Base-by-base conservation (phyloP, 169 alveolate genomes). In the Eimeria necatrix region DNA sequence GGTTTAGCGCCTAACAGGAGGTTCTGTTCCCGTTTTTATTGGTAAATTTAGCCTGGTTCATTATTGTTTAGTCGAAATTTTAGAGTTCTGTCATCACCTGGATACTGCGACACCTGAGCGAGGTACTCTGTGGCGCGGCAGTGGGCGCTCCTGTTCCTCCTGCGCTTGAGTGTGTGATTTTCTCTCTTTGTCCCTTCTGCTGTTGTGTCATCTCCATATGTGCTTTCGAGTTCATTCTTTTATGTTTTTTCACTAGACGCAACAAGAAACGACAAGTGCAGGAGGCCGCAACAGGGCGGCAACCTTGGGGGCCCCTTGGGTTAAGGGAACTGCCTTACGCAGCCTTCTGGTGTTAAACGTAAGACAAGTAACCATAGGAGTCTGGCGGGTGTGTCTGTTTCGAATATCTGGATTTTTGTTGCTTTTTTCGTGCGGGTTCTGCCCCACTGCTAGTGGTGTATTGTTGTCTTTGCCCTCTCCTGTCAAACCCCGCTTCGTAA, bases 271-370 rank as follows among this genome's bases (percentile, higher is more conserved):
- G 89, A 49, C 10, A 52, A 49, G 71, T 80, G 89, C 89, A 22
- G 51, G 53, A 80, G 70, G 73, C 52, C 12, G 14, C 73, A 4
- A 53, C 89, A 20, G 73, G 71, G 89, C 70, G n/a, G 85, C 41
- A 14, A 53, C 87, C 51, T 76, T 80, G 70, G 89, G 89, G 89
- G 89, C 89, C 89, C 89, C 89, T 80, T 9, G 2, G 71, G 59
- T 41, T 46, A 53, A 74, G 56, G 2, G 12, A 56, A 32, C 41
- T 49, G 2, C 61, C 85, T 49, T 74, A 32, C 26, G 41, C 16
- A 74, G 85, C 85, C 85, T 74, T 74, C 85, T 74, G 41, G 85
- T 20, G n/a, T 74, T 46, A 46, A 46, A 12, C 48, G 49, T 59
- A 74, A 48, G 85, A 74, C 85, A 74, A 41, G 85, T 74, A 74